Evolutionary conservation across 2,329 filamentous ascomycete species (phyloP), one percentile per base, ranked within the genome.

Genomic region (Harringtonia aguacate): DNA sequence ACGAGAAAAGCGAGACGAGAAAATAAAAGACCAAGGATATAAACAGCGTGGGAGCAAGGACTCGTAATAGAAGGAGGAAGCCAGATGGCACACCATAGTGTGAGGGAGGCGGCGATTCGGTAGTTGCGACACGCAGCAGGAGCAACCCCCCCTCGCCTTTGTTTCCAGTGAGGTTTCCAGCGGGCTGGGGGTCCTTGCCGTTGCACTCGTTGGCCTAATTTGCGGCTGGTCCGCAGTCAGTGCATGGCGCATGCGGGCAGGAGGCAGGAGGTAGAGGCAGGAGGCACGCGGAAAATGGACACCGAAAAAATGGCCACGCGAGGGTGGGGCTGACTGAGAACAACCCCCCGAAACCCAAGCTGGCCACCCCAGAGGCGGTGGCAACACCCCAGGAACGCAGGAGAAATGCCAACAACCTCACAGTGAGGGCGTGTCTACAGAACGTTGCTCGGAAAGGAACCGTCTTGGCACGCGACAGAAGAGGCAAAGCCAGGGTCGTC

Each of bases 271-370:
- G n/a, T n/a, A n/a, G n/a, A n/a, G n/a, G n/a, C n/a, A n/a, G 28
- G 28, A 8, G 28, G 28, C 30, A n/a, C 30, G 30, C 8, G 21
- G 37, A 14, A 46, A 48, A 44, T 40, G 34, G 37, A 36, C 34
- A 45, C 46, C 46, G 48, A 38, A 49, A 51, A 45, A 40, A 43
- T 39, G 47, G 13, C 15, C 41, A 20, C 17, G 20, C 38, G 38
- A 29, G 37, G 31, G 49, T 51, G 49, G 49, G 49, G 47, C 47
- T 46, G 40, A 46, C 43, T 50, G 43, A 44, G 43, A 41, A 28
- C 29, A 41, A 24, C 36, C 21, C 35, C 39, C 44, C 35, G 35
- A 46, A 41, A 44, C 41, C 46, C 43, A 43, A 48, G 34, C 34
- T 42, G 39, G 15, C 21, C 21, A 27, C 31, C 37, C 20, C 22